Base-by-base conservation (phyloP, 768 basidiomycete species). In the Pholiota conissans region DNA sequence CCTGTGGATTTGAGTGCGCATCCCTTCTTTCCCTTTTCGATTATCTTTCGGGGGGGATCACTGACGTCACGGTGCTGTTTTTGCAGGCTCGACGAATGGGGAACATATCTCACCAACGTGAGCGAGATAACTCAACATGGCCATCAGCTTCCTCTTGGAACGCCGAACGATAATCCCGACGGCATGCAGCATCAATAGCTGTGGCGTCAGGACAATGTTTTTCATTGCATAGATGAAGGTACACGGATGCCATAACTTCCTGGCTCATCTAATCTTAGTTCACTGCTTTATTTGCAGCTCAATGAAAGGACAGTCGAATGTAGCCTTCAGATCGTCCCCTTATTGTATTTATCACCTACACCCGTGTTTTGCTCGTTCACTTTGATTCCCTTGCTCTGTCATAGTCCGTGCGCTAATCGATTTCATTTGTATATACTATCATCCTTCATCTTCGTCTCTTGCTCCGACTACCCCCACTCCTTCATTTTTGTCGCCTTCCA, bases 1-100 rank as follows among this genome's bases (percentile, higher is more conserved):
- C 87, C 1, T 76, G 79, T 10, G 80, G 83, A 16, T 86, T 86
- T 62, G 84, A 85, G 87, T 89, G 66, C 69, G 86, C 74, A 6
- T 52, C 20, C 55, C 58, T 39, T 51, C 10, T 20, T 45, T 34
- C 27, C 34, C 22, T 16, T 24, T 20, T 55, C 22, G 18, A 26
- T n/a, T 26, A 5, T 59, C 51, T 39, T 48, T 39, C 9, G 37
- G n/a, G 7, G 7, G 37, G 14, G 37, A 6, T 3, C 20, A 18
- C 7, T n/a, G n/a, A n/a, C n/a, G n/a, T n/a, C n/a, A n/a, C n/a
- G 18, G 47, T 18, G 42, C 49, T 35, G 49, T 56, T 57, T 60
- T 48, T 47, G 30, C 60, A 81, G 80, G 57, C 47, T 76, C 62
- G 77, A 78, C 58, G 78, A 79, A 49, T 81, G 79, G 79, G 74